Base-by-base conservation (phyloP, 2,329 filamentous ascomycete species). In the Fusarium hainanense region DNA sequence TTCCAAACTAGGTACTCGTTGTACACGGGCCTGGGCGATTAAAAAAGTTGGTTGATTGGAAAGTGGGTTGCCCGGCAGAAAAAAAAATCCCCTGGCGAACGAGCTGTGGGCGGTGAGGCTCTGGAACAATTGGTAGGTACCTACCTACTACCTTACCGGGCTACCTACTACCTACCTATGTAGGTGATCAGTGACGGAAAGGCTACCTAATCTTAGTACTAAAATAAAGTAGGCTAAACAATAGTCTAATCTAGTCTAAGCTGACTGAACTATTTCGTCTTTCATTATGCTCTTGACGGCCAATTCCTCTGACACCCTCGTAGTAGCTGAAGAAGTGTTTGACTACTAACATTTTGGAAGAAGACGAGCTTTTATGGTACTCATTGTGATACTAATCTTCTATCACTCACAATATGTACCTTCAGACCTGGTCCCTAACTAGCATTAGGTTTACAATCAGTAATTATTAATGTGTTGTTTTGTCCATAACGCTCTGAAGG, bases 11-110 rank as follows among this genome's bases (percentile, higher is more conserved):
- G 28, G 28, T 51, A 16, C 60, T 60, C 50, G 58, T 70, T 58
- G 69, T 58, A 74, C 69, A 28, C 28, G 28, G 63, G 61, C 66
- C 59, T 68, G 27, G 54, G 30, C 57, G 64, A 63, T 65, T 66
- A 70, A 73, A 75, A 75, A 69, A 73, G 72, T 23, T 23, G 21
- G 66, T 71, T 72, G 65, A 62, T 68, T 54, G 43, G 54, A 64
- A 71, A 73, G 75, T 76, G 72, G 72, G 74, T 63, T 73, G 44
- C 63, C 37, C 60, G 73, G 74, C 73, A 75, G 74, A 75, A 75
- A 75, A 18, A 16, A 75, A 68, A 63, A 51, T 58, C 55, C 56
- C 69, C 62, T 62, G 59, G 64, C 58, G 30, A 54, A 54, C 52
- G 16, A 65, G 52, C 62, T 67, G 58, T 50, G 28, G 71, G 73